Base-by-base conservation (phyloP, 1,284 basidiomycete species). In the Marasmius tenuissimus region DNA sequence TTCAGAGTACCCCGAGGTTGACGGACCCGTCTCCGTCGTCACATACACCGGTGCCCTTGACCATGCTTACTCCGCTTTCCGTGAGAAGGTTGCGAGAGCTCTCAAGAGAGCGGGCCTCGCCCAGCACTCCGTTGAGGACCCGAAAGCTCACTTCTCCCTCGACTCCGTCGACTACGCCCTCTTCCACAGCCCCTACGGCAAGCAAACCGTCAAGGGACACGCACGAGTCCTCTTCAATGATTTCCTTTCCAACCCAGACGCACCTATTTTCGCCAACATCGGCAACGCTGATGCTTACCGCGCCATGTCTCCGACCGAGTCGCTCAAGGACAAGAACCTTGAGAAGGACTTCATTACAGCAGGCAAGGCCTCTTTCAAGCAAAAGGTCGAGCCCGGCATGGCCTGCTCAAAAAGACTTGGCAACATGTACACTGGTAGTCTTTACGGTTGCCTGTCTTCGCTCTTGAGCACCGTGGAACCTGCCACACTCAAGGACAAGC, bases 141-240 rank as follows among this genome's bases (percentile, higher is more conserved):
- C 76, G 57, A 78, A 82, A 57, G 66, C 79, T 8, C 64, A 74
- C 8, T 88, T 92, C 78, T 91, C 90, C 49, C 83, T 96, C 48
- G 87, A 88, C 63, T 85, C 90, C 71, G 85, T 96, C 73, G 94
- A 97, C 81, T 97, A 93, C 74, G 85, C 91, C 65, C 87, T 96
- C 72, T 94, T 97, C 86, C 95, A 97, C 84, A 88, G 86, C 68
- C 97, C 97, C 1, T 99, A 98, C 79, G 95, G 96, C 79, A 99
- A 99, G 82, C 93, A 98, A 75, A 96, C 97, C 54, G 93, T 97
- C 77, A 99, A 98, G 81, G 96, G 93, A 50, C 91, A 96, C 75
- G 96, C 92, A 18, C 93, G 97, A 64, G 79, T 98, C 71, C 73
- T 92, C 69, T 97, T 87, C 84, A 94, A 96, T 74, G 97, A 99